A percentile compares a stretch with the other conserved stretches of the same genome.
Evolutionary conservation across 345 rosid genomes (phyloP).

Genomic region (Sonneratia alba): DNA sequence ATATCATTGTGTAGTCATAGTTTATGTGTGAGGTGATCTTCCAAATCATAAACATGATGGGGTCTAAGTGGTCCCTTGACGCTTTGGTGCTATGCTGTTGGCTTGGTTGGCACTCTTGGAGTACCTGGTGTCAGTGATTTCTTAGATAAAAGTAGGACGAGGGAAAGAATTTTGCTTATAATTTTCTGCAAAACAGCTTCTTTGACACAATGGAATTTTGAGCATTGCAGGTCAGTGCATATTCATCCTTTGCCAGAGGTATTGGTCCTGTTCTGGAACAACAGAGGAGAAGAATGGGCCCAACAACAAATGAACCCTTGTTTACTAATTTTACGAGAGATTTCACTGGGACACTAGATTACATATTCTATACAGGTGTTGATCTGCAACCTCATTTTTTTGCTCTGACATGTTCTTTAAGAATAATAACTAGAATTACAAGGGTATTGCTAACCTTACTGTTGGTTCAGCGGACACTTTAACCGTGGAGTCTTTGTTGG

Average conservation of each 20-base stretch:
- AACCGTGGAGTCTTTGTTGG: slow-evolving; percentile 81
- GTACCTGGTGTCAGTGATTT: not conserved
- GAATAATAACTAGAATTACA: not conserved
- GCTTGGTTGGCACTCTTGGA: not conserved
- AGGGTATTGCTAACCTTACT: not conserved
- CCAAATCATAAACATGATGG: not conserved
- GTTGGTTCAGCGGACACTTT: slow-evolving; percentile 69
- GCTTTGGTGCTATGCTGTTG: not conserved
- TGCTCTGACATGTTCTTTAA: not conserved
- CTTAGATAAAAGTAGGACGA: not conserved
- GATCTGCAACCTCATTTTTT: not conserved
- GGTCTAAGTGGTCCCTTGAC: no score
- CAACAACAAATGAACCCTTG: slow-evolving; percentile 76
- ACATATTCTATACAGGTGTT: slow-evolving; percentile 93
- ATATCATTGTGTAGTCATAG: no score
- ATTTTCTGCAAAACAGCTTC: not conserved
- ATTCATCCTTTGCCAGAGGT: slow-evolving; percentile 77
- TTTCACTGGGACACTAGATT: slow-evolving; percentile 82
- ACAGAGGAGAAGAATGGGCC: slow-evolving; percentile 85
- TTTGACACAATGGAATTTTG: not conserved
- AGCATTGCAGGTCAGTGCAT: slow-evolving; percentile 81
- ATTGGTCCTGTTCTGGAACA: slow-evolving; percentile 37
- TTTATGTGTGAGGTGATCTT: no score
- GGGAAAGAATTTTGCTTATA: no score
- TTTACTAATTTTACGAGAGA: slow-evolving; percentile 92